Evolutionary conservation across 805 yeast genomes (phyloP).

Genomic region (Maudiozyma serrabonitensis): DNA sequence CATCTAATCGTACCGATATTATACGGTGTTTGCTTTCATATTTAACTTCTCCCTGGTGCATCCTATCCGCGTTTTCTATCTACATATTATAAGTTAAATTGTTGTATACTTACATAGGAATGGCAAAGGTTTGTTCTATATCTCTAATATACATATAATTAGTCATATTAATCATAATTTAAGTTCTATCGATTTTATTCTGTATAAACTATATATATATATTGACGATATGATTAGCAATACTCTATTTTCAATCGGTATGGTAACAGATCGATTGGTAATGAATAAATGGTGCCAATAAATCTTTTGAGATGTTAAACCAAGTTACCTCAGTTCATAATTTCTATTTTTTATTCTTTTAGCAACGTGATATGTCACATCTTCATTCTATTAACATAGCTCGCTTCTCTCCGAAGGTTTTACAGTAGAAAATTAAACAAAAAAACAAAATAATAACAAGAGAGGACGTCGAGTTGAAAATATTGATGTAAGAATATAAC

Average conservation of each 20-base stretch:
- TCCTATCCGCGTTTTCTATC: not conserved
- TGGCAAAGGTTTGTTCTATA: not conserved
- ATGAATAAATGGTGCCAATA: too few relatives aligned
- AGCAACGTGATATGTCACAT: not conserved
- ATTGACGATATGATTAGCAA: too few relatives aligned
- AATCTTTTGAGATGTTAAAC: too few relatives aligned
- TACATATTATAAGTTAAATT: slow-evolving; percentile 1
- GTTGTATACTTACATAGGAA: not conserved
- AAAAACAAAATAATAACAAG: too few relatives aligned
- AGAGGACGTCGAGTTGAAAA: too few relatives aligned
- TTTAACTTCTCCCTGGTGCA: not conserved
- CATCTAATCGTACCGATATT: slow-evolving; percentile 73
- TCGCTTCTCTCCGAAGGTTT: not conserved
- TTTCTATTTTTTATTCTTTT: not conserved
- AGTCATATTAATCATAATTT: slow-evolving; percentile 1
- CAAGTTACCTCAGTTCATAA: too few relatives aligned
- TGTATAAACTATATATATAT: too few relatives aligned
- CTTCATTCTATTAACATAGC: not conserved
- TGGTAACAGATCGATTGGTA: too few relatives aligned
- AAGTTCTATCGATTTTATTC: not conserved
- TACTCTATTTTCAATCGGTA: too few relatives aligned
- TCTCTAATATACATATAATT: slow-evolving; percentile 1
- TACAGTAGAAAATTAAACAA: not conserved
- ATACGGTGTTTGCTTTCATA: slow-evolving; percentile 3
- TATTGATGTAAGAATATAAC: too few relatives aligned